Evolutionary conservation across 768 basidiomycete species (phyloP), one percentile per base, ranked within the genome.

Genomic region (Lepiota subincarnata): DNA sequence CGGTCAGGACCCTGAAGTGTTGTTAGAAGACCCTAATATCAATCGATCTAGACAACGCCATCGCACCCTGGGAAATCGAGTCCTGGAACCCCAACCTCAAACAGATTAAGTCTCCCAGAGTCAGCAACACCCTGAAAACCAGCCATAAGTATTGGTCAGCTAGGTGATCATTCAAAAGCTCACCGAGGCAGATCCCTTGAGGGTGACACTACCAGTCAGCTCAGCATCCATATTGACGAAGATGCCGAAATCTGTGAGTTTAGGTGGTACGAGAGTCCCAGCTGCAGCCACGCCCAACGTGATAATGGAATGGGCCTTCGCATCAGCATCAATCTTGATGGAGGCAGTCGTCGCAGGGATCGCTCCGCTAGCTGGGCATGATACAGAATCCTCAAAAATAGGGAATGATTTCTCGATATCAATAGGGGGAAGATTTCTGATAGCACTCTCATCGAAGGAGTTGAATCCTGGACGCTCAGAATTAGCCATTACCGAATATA

Each of bases 331-430:
- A 13, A 57, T 43, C 4, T 48, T 53, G 20, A 48, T 37, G 18
- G 45, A n/a, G 19, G 34, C 56, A 3, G 14, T 31, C 4, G 4
- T 24, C 8, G 28, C 45, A 4, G 45, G 26, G 31, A 31, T 19
- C 11, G 28, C 31, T 16, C 16, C 18, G 3, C 18, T 16, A n/a
- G 36, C 26, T 2, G 50, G 46, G 40, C 50, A 53, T n/a, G 57
- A 41, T 18, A 66, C 48, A 2, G 52, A 56, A 14, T 59, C 55
- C 26, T 59, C 45, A 44, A 66, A 52, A 22, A 64, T 24, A 12
- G 60, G 60, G 38, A 61, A 59, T n/a, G 46, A 40, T 43, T 64
- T 57, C 57, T 61, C 51, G 36, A 67, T 19, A 44, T 61, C 55
- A 11, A 65, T 18, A 16, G 63, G 63, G 7, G 59, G 58, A 20